phyloP scores from a whole-genome alignment of 1,284 basidiomycete species.

The Acaromyces ingoldii region DNA sequence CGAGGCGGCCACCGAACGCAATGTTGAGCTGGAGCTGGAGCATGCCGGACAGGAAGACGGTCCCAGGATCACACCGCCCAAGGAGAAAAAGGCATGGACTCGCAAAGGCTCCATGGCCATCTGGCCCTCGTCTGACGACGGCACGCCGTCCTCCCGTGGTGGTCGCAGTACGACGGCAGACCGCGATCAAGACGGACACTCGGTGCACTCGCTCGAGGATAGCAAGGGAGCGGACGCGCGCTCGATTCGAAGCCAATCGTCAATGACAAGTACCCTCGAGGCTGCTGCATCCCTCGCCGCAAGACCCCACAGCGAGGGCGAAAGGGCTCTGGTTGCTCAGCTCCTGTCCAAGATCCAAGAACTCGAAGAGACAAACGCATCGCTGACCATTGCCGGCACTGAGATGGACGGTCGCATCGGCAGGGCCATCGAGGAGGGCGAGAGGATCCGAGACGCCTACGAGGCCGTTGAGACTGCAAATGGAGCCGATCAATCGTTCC shows the following conservation, averaged over 20 bases:
- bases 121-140: too few relatives aligned
- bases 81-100: too few relatives aligned
- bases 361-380: slow-evolving; percentile 37
- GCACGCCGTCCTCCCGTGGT: too few relatives aligned
- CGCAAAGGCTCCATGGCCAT: too few relatives aligned
- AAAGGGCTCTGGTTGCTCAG: slow-evolving; percentile 30
- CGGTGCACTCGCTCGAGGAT: neutral
- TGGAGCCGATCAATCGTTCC: slow-evolving; percentile 13
- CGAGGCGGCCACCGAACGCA: slow-evolving; percentile 31
- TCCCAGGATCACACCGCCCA: too few relatives aligned
- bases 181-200: too few relatives aligned
- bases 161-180: too few relatives aligned
- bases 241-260: neutral
- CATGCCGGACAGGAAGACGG: neutral
- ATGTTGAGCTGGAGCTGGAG: slow-evolving; percentile 29
- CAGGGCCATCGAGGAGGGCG: slow-evolving; percentile 35
- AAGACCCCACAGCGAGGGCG: slow-evolving; percentile 6
- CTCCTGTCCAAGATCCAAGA: slow-evolving; percentile 41
- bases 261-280: neutral
- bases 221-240: neutral
- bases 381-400: slow-evolving; percentile 25
- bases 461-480: slow-evolving; percentile 15
- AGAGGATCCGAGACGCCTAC: slow-evolving; percentile 36
- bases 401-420: slow-evolving; percentile 38
- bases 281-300: too few relatives aligned